Conservation (phyloP, 495 filamentous ascomycete genomes). For the Xylaria sp. region DNA sequence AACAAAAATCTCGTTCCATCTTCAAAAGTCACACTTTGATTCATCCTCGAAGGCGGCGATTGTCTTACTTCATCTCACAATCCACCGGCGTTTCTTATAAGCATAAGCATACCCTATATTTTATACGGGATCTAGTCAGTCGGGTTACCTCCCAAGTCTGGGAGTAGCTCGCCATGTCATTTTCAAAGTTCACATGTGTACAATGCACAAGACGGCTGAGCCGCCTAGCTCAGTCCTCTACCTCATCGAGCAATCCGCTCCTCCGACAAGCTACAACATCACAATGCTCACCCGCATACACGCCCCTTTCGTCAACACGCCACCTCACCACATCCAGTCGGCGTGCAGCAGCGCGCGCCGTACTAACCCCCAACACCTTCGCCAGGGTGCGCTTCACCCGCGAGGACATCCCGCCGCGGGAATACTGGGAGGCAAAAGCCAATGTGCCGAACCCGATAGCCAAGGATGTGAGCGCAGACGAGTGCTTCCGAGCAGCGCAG, state of each 20-base stretch:
- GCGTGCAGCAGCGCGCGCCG: not conserved
- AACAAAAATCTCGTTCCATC: not conserved
- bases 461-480: slow-evolving; percentile 33
- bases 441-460: slow-evolving; percentile 11
- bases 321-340: not conserved
- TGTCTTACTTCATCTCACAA: not conserved
- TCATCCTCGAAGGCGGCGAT: not conserved
- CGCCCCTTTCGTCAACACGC: not conserved
- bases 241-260: not conserved
- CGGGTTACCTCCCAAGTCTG: not conserved
- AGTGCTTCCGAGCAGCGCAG: slow-evolving; percentile 31
- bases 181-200: slow-evolving; percentile 7
- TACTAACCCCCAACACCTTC: slow-evolving; percentile 6
- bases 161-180: slow-evolving; percentile 6
- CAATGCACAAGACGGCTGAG: slow-evolving; percentile 25
- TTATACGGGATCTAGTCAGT: not conserved
- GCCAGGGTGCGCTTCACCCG: slow-evolving; percentile 26
- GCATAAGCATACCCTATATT: not conserved
- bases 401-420: slow-evolving; percentile 37
- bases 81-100: not conserved
- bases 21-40: not conserved
- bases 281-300: not conserved
- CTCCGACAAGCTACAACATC: not conserved
- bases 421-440: slow-evolving; percentile 33
- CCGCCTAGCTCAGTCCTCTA: slow-evolving; percentile 9